Conservation (phyloP, 306 rosid genomes). For the cucumber (Cucumis sativus) region DNA sequence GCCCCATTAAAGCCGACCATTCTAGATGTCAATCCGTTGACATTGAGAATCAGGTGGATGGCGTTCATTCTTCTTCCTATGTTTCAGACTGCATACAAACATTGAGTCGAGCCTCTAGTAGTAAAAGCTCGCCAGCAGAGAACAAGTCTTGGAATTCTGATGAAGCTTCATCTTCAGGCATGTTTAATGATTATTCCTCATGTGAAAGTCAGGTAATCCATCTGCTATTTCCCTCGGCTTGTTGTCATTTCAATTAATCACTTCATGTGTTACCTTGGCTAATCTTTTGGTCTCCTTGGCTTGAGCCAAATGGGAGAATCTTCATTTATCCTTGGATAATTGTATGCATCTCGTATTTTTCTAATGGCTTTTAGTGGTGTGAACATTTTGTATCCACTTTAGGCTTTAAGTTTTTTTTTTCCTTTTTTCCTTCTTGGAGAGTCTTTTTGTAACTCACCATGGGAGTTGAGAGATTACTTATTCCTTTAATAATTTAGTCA, state of each 20-base stretch:
- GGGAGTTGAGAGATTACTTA: background rate
- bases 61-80: constrained; percentile 25
- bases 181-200: constrained; percentile 19
- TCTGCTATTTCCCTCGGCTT: background rate
- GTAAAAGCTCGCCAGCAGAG: constrained; percentile 34
- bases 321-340: too few relatives aligned
- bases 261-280: background rate
- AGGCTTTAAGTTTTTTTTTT: background rate
- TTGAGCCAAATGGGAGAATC: background rate
- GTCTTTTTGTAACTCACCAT: background rate
- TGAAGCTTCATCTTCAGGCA: constrained; percentile 31
- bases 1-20: constrained; percentile 25
- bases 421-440: background rate
- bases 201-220: constrained; percentile 53
- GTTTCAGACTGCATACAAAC: constrained; percentile 25
- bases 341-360: too few relatives aligned
- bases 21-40: constrained; percentile 46
- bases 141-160: constrained; percentile 32
- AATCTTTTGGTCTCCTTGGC: background rate
- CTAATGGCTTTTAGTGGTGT: too few relatives aligned
- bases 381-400: background rate
- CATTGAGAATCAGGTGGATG: constrained; percentile 26
- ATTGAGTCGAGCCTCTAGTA: constrained; percentile 38
- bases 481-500: too few relatives aligned
- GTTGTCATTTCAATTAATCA: background rate